These are phyloP conservation scores for Pichia paraexigua DNA, from an alignment of 805 yeast genomes.

Conservation along the genomic window DNA sequence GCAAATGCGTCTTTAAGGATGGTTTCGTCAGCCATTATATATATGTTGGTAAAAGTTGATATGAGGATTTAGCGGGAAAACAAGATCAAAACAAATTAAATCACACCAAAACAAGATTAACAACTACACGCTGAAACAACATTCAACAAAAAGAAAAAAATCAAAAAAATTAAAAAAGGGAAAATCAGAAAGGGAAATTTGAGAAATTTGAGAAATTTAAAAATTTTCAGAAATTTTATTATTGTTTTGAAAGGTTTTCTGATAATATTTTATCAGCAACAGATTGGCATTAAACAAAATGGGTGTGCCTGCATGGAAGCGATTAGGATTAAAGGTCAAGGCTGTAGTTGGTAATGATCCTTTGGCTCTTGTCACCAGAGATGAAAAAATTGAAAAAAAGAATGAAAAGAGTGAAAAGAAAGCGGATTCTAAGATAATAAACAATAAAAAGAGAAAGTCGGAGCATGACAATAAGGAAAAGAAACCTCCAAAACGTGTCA, in stretches of 20 bases:
- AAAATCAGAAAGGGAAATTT: too few species aligned
- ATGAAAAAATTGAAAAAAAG: conserved; percentile 12
- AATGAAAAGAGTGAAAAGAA: conserved; percentile 24
- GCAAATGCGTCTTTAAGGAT: conserved; percentile 89
- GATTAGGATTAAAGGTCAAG: conserved; percentile 60
- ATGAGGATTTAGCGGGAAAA: background rate
- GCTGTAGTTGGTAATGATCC: conserved; percentile 39
- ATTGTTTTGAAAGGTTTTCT: background rate
- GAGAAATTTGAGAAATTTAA: too few species aligned
- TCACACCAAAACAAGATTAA: background rate
- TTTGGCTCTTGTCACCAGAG: conserved; percentile 34
- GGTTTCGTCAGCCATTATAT: conserved; percentile 22
- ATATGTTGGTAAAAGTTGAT: background rate
- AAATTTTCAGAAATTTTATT: background rate
- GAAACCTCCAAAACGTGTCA: conserved; percentile 64
- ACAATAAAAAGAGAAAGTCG: conserved; percentile 28
- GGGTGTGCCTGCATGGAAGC: conserved; percentile 74
- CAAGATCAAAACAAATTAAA: background rate
- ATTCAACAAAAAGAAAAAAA: too few species aligned
- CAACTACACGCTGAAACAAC: background rate
- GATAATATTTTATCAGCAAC: background rate
- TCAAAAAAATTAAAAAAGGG: background rate
- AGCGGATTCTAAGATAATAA: conserved; percentile 16
- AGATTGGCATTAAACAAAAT: background rate
- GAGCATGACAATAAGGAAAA: conserved; percentile 26